These are phyloP conservation scores for Hamigera avellanea DNA, from an alignment of 495 filamentous ascomycete species.

Conservation along the genomic window DNA sequence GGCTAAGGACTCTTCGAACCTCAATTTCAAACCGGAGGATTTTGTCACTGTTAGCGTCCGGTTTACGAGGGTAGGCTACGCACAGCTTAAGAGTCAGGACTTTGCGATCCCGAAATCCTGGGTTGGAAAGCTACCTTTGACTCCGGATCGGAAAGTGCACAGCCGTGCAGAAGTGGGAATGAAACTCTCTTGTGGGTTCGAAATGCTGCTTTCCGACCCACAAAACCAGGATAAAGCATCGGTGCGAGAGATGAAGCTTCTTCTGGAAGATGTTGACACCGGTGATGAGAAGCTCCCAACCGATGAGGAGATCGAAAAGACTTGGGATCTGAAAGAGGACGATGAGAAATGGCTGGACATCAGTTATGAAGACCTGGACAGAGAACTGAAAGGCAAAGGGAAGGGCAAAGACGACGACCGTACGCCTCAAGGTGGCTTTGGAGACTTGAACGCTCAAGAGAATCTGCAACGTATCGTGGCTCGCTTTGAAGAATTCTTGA, in stretches of 20 bases:
- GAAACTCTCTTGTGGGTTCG: constrained; percentile 83
- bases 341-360: constrained; percentile 92
- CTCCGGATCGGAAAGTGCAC: constrained; percentile 25
- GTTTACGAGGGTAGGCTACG: constrained; percentile 83
- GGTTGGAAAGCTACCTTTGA: constrained; percentile 29
- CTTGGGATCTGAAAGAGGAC: constrained; percentile 60
- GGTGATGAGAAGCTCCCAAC: constrained; percentile 53
- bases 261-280: constrained; percentile 61
- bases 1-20: constrained; percentile 26
- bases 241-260: constrained; percentile 60
- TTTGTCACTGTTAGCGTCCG: constrained; percentile 64
- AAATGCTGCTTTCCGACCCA: constrained; percentile 66
- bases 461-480: constrained; percentile 83
- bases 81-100: constrained; percentile 83
- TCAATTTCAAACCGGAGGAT: constrained; percentile 62
- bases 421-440: constrained; percentile 42
- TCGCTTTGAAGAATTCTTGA: constrained; percentile 84
- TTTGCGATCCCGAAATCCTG: constrained; percentile 60
- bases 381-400: constrained; percentile 52
- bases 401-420: constrained; percentile 19
- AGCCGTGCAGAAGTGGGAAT: constrained; percentile 62
- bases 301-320: constrained; percentile 53
- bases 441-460: constrained; percentile 68
- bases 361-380: constrained; percentile 77
- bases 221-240: constrained; percentile 51